These are phyloP conservation scores for Acmispon strigosus DNA, from an alignment of 306 rosid genomes.

Conservation along the genomic window DNA sequence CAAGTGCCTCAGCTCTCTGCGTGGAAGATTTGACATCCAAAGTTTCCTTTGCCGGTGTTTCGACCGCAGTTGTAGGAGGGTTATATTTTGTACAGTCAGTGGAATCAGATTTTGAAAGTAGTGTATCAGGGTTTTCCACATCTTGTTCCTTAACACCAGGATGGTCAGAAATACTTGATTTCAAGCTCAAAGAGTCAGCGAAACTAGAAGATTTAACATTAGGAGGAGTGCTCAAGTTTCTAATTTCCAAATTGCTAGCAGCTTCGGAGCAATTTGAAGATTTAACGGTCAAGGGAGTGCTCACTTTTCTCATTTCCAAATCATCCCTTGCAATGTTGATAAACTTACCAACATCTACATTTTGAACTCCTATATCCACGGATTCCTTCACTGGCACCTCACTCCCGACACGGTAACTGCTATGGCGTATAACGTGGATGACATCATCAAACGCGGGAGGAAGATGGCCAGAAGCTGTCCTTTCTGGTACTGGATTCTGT, in stretches of 20 bases:
- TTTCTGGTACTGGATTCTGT: constrained; percentile 44
- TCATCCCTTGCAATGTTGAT: constrained; percentile 64
- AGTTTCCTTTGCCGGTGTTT: constrained; percentile 44
- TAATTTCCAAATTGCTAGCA: constrained; percentile 43
- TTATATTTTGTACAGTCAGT: constrained; percentile 25
- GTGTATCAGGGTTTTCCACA: constrained; percentile 25
- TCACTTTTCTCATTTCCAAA: constrained; percentile 45
- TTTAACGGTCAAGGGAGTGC: constrained; percentile 25
- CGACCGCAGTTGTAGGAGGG: constrained; percentile 38
- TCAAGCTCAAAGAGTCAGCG: constrained; percentile 36
- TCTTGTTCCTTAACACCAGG: constrained; percentile 33
- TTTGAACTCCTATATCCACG: constrained; percentile 70
- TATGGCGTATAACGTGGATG: constrained; percentile 88
- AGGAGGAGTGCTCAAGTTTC: constrained; percentile 24
- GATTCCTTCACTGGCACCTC: constrained; percentile 71
- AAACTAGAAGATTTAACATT: constrained; percentile 32
- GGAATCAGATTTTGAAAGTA: constrained; percentile 36
- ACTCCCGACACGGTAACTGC: constrained; percentile 82
- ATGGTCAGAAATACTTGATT: constrained; percentile 38
- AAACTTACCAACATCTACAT: constrained; percentile 68
- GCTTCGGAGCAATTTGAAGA: constrained; percentile 53
- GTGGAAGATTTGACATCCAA: constrained; percentile 76
- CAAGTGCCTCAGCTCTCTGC: constrained; percentile 97
- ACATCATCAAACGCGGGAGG: constrained; percentile 79
- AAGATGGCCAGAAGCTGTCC: constrained; percentile 46